Base-by-base conservation (phyloP, 1,284 basidiomycete species). In the Stygiomarasmius scandens region DNA sequence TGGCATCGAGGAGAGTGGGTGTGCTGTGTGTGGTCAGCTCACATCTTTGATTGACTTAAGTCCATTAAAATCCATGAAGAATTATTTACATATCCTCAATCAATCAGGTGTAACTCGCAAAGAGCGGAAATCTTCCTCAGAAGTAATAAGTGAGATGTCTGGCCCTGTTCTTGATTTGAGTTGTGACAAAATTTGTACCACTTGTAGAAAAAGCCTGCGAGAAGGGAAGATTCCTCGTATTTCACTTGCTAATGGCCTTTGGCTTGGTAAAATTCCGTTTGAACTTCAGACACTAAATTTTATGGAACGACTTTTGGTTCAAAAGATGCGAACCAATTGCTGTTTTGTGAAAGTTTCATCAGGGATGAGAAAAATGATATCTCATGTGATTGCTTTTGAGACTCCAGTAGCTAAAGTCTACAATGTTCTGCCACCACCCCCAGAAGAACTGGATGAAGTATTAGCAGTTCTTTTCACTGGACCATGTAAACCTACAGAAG, bases 211-310 rank as follows among this genome's bases (percentile, higher is more conserved):
- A 22, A 11, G 19, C 38, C 3, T 74, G 1, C 20, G 51, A 8
- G 61, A 64, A n/a, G 60, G 63, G 2, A 62, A 58, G 45, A 54
- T 71, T 20, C 74, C 74, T 6, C 46, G 45, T 14, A 20, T 56
- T 46, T 61, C 73, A 12, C 54, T 78, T 4, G 71, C 70, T 0
- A 74, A 72, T 60, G 70, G 71, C 1, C 50, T 76, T 1, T 78
- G 76, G 76, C 19, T 77, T 1, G 75, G 76, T n/a, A 56, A 69
- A 10, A 63, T 76, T 1, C 75, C 74, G 0, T 2, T 48, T 25
- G 56, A 66, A n/a, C 53, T 77, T 0, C 20, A 63, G 48, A 45
- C 58, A 16, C 55, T 78, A 19, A 65, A 54, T 2, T 74, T 67
- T 57, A 62, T 66, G 8, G 75, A 78, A 54, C 62, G 69, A 54